Evolutionary conservation across 768 basidiomycete species (phyloP).

Genomic region (Auricularia auricula-judae): DNA sequence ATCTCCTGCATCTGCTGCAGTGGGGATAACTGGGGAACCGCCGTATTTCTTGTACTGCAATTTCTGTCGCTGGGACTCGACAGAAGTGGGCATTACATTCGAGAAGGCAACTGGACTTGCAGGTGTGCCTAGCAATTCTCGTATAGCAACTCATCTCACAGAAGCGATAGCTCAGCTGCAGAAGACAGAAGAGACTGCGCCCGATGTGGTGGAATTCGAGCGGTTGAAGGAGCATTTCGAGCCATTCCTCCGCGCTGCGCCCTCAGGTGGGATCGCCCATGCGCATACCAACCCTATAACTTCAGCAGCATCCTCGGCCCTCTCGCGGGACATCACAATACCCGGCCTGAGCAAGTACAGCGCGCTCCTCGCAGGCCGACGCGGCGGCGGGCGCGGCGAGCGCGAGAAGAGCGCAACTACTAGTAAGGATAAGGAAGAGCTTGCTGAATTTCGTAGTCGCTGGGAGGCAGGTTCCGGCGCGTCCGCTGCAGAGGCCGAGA

Average conservation of each 20-base stretch:
- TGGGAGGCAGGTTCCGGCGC: slow-evolving; percentile 49
- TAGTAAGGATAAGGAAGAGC: slow-evolving; percentile 49
- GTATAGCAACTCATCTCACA: not conserved
- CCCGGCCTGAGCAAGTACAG: slow-evolving; percentile 74
- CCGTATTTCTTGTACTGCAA: slow-evolving; percentile 90
- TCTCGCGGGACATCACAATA: slow-evolving; percentile 66
- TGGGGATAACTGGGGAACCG: slow-evolving; percentile 62
- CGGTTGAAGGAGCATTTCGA: slow-evolving; percentile 95
- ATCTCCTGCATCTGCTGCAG: slow-evolving; percentile 31
- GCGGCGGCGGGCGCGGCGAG: slow-evolving; percentile 28
- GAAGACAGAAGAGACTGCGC: slow-evolving; percentile 76
- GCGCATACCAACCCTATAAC: slow-evolving; percentile 73
- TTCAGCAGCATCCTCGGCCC: slow-evolving; percentile 80
- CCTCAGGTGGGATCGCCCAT: slow-evolving; percentile 43
- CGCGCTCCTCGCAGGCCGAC: slow-evolving; percentile 37
- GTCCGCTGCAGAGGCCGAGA: slow-evolving; percentile 58
- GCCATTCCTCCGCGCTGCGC: slow-evolving; percentile 71
- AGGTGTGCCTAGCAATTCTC: slow-evolving; percentile 34
- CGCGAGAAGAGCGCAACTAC: slow-evolving; percentile 47
- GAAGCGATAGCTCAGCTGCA: slow-evolving; percentile 70
- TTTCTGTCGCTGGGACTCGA: slow-evolving; percentile 91
- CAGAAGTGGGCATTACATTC: slow-evolving; percentile 82
- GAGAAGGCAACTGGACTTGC: slow-evolving; percentile 96
- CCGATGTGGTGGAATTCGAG: slow-evolving; percentile 84
- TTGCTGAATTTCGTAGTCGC: slow-evolving; percentile 64